Evolutionary conservation across 345 rosid genomes (phyloP).

Genomic region (Brassica nigra): DNA sequence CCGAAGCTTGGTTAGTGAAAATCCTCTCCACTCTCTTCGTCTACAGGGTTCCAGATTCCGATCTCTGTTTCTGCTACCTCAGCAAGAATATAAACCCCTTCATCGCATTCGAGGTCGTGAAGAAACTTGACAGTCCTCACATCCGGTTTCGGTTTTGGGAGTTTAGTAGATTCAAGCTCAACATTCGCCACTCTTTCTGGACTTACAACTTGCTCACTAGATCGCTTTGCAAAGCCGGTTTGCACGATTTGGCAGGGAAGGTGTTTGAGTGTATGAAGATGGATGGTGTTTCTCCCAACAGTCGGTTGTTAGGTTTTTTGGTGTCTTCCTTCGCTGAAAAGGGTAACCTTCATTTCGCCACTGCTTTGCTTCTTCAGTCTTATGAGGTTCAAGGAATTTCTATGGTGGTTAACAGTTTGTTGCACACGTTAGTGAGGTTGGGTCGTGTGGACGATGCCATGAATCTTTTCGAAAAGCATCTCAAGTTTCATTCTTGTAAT

Average conservation of each 20-base stretch:
- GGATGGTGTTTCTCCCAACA: constrained; percentile 65
- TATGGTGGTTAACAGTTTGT: constrained; percentile 52
- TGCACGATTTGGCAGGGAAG: constrained; percentile 51
- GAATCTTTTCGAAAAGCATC: constrained; percentile 49
- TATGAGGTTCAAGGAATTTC: constrained; percentile 44
- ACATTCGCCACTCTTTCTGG: constrained; percentile 51
- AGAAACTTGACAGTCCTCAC: constrained; percentile 54
- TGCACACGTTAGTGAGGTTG: constrained; percentile 57
- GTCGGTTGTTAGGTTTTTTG: constrained; percentile 51
- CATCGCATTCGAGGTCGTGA: constrained; percentile 64
- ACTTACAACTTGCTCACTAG: constrained; percentile 64
- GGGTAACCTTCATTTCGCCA: constrained; percentile 50
- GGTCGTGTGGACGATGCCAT: constrained; percentile 63
- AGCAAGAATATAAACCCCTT: constrained; percentile 59
- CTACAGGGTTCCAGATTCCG: constrained; percentile 42
- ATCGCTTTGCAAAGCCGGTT: constrained; percentile 61
- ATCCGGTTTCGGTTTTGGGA: constrained; percentile 68
- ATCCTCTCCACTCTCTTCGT: constrained; percentile 62
- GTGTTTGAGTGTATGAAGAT: constrained; percentile 66
- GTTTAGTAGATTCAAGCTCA: constrained; percentile 61
- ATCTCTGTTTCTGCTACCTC: constrained; percentile 55
- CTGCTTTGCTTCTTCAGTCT: constrained; percentile 54
- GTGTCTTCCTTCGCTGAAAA: constrained; percentile 50
- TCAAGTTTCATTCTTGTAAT: constrained; percentile 46
- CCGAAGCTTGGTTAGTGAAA: constrained; percentile 78